phyloP scores from a whole-genome alignment of 78 protist species.

The Dictyostelium citrinum region DNA sequence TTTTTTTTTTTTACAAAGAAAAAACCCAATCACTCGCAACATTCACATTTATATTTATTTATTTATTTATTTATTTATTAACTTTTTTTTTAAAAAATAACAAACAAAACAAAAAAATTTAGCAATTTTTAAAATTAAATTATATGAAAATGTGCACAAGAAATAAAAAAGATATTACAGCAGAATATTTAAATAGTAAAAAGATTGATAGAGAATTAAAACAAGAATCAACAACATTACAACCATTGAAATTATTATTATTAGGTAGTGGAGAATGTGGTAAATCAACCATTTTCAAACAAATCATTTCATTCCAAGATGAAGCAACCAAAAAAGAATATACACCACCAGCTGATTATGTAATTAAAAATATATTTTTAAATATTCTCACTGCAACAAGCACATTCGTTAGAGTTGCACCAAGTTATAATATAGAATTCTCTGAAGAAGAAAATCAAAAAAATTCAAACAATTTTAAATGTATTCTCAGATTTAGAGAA shows the following conservation, averaged over 20 bases:
- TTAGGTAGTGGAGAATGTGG: slow-evolving; percentile 92
- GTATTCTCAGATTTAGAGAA: neutral
- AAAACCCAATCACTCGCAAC: neutral
- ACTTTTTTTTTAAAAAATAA: neutral
- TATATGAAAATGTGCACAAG: slow-evolving; percentile 10
- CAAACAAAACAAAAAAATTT: neutral
- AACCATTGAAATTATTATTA: slow-evolving; percentile 14
- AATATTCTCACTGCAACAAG: slow-evolving; percentile 80
- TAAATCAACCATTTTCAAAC: slow-evolving; percentile 89
- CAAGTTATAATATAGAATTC: neutral
- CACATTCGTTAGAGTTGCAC: neutral
- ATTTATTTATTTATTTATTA: no score
- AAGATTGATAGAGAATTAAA: slow-evolving; percentile 38
- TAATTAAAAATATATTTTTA: slow-evolving; percentile 42
- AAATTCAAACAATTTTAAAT: neutral
- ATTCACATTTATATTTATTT: no score
- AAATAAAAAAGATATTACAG: neutral
- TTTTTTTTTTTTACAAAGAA: neutral
- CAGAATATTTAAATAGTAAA: slow-evolving; percentile 20
- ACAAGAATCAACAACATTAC: neutral
- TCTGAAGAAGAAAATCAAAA: slow-evolving; percentile 5
- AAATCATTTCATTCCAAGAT: slow-evolving; percentile 87
- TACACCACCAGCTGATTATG: slow-evolving; percentile 17
- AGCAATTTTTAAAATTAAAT: neutral
- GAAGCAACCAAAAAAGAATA: slow-evolving; percentile 82